Base-by-base conservation (phyloP, 2,329 filamentous ascomycete species). In the Acrocalymma vagum region DNA sequence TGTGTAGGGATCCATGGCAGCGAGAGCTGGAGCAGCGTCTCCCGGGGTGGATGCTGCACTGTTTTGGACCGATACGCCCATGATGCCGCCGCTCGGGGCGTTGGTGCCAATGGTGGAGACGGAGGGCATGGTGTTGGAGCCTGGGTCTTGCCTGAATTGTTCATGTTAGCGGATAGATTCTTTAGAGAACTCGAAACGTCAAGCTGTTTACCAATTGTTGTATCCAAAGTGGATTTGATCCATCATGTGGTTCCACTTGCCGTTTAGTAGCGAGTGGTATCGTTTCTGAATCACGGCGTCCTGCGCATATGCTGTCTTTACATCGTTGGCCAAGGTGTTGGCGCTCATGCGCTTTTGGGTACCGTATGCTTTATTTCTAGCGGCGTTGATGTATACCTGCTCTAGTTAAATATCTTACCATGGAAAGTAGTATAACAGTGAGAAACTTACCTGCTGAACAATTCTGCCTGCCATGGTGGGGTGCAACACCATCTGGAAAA, bases 121-220 rank as follows among this genome's bases (percentile, higher is more conserved):
- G 2, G 79, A 76, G 0, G 84, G 83, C 11, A 85, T 76, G 0
- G 78, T 76, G 55, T 88, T 85, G 16, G 82, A 72, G 81, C 85
- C 85, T 0, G 85, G 83, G 57, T 88, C 84, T 63, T 88, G 85
- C 84, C 84, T 62, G 81, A 63, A 77, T 76, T n/a, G 14, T 8
- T 31, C 4, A 72, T 72, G 18, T 44, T 14, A 31, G 22, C 9
- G 1, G 16, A 14, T 4, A 21, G 20, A 16, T 27, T 30, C 5
- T 9, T 3, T 9, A 13, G 13, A 7, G 14, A 29, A 31, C 16
- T 20, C 15, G 14, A 14, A 10, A 33, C 9, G 3, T 11, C 72
- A 42, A 83, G 21, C n/a, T n/a, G 40, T 42, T 29, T 38, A 62
- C 60, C 62, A 66, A 23, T 59, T 59, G 16, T 42, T 52, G 32